Base-by-base conservation (phyloP, 192 early-diverging fungal species). In the Radiomyces spectabilis region DNA sequence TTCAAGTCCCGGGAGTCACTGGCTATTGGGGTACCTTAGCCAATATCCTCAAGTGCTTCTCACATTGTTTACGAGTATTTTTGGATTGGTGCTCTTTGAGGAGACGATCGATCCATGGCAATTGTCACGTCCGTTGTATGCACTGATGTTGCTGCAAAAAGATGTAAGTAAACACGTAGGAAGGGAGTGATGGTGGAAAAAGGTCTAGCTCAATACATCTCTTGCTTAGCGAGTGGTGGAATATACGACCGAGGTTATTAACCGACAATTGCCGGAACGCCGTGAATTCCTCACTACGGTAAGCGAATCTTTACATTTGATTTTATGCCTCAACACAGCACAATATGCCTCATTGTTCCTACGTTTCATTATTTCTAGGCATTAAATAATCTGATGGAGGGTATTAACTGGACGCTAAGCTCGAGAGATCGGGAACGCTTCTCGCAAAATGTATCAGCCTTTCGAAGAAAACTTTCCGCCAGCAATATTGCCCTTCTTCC, bases 41-140 rank as follows among this genome's bases (percentile, higher is more conserved):
- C 70, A 71, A 35, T 73, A 85, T 37, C 71, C 79, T 7, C 79
- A 87, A 18, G 65, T 91, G 7, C 56, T 86, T 30, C 72, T 74
- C 37, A n/a, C 77, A 25, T 53, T 91, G 52, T 74, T 92, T 46
- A 46, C 66, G 22, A 71, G 79, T 0, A 60, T 91, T 41, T 80
- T 95, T 55, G 84, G 88, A 37, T 77, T 81, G 15, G 72, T 92
- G 15, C 57, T 91, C 22, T 87, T 94, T 58, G 92, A 94, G 51
- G 88, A 92, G 50, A 65, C 78, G 5, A 73, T 76, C 26, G 91
- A 88, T 55, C 81, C 89, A 58, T 94, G 91, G 90, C 81, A 82
- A 29, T 69, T 94, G 25, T 86, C 87, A 38, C 66, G 91, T 16
- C 90, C 93, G 9, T 71, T 95, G 42, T 74, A 93, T 57, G 81